A percentile compares a stretch with the other conserved stretches of the same genome.
These are phyloP conservation scores for Durotheca rogersii DNA, from an alignment of 495 filamentous ascomycete genomes.

Conservation along the genomic window DNA sequence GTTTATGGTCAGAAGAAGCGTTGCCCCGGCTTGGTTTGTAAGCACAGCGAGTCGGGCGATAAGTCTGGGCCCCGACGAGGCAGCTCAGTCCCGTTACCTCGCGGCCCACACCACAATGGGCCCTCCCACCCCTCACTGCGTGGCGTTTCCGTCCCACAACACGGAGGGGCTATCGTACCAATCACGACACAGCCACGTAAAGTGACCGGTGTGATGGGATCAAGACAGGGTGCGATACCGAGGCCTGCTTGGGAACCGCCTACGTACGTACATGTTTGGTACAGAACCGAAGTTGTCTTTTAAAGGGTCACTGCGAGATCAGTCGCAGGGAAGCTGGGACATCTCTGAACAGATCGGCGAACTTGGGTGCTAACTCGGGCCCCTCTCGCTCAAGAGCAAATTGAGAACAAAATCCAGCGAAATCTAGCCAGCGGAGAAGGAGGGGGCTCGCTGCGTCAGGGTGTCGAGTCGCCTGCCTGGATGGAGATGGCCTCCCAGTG, in stretches of 20 bases:
- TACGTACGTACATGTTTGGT: conserved; percentile 9
- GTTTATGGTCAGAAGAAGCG: conserved; percentile 8
- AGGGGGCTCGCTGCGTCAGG: neutral
- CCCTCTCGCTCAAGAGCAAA: no score
- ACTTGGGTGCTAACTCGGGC: no score
- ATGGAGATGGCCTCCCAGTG: neutral
- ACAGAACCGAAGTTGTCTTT: conserved; percentile 12
- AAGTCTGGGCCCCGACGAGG: no score
- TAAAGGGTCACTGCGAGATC: conserved; percentile 8
- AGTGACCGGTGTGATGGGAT: conserved; percentile 32
- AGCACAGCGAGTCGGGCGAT: conserved; percentile 7
- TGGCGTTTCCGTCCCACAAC: conserved; percentile 18
- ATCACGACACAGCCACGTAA: conserved; percentile 17
- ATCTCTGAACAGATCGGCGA: conserved; percentile 9
- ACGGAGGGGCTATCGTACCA: conserved; percentile 31
- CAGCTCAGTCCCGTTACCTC: conserved; percentile 6
- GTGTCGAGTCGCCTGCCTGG: neutral
- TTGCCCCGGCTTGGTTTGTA: conserved; percentile 3
- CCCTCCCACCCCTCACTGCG: conserved; percentile 3
- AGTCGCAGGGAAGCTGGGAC: neutral
- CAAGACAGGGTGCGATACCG: conserved; percentile 11
- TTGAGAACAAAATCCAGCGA: neutral
- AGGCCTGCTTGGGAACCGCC: conserved; percentile 10
- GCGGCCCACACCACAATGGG: conserved; percentile 19
- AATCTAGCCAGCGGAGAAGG: no score